A percentile compares a stretch with the other conserved stretches of the same genome.
These are phyloP conservation scores for Irpex sp. DNA, from an alignment of 1,284 basidiomycete genomes.

Conservation along the genomic window DNA sequence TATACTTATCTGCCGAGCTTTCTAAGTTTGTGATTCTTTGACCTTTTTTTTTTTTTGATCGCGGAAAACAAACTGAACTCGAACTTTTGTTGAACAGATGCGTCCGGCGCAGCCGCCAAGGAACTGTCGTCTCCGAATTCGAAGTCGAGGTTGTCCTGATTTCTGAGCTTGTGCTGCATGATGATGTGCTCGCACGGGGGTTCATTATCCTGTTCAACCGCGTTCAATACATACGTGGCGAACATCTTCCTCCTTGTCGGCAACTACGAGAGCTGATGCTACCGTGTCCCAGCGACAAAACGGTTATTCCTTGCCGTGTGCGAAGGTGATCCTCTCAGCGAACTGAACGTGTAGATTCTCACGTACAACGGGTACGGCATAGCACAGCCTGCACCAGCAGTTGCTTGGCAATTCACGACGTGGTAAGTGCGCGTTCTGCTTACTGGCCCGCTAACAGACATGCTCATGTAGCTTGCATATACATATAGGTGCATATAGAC, in stretches of 20 bases:
- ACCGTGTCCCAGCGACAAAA: too few species aligned
- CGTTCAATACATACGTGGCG: too few species aligned
- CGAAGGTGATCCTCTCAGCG: too few species aligned
- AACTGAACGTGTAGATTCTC: background rate
- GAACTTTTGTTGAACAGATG: background rate
- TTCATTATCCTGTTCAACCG: too few species aligned
- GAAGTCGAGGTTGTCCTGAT: background rate
- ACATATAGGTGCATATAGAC: too few species aligned
- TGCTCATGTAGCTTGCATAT: too few species aligned
- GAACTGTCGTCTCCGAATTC: background rate
- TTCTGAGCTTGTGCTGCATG: too few species aligned
- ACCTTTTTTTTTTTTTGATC: background rate
- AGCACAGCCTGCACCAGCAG: background rate
- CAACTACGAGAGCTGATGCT: background rate
- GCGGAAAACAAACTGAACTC: background rate
- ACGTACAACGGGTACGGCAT: background rate
- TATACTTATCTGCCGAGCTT: background rate
- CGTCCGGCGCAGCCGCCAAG: background rate
- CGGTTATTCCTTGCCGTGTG: too few species aligned
- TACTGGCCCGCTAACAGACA: too few species aligned
- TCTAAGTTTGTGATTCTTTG: background rate
- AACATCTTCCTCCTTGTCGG: background rate
- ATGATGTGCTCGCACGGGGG: too few species aligned
- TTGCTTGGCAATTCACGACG: too few species aligned
- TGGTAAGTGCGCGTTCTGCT: too few species aligned